Evolutionary conservation across 441 rosid genomes (phyloP).

Genomic region (Capsella rubella): DNA sequence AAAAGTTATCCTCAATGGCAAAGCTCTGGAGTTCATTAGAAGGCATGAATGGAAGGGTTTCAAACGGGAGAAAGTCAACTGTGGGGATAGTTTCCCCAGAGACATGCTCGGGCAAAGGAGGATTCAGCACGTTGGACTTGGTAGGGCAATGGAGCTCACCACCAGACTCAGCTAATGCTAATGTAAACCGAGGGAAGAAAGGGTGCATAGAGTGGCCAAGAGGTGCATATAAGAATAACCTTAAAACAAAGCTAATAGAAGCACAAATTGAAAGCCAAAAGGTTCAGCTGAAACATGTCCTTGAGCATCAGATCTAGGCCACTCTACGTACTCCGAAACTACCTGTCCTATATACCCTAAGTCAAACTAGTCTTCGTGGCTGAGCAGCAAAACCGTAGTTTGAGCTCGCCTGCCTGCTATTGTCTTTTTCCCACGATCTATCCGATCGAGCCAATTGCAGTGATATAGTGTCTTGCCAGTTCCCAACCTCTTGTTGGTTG

Average conservation of each 20-base stretch:
- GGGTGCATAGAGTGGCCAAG: slow-evolving; percentile 98
- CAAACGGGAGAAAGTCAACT: slow-evolving; percentile 66
- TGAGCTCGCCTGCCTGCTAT: background rate
- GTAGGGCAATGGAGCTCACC: slow-evolving; percentile 79
- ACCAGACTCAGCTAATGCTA: slow-evolving; percentile 73
- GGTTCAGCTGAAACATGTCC: slow-evolving; percentile 84
- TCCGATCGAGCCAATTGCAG: slow-evolving; percentile 3
- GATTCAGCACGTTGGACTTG: slow-evolving; percentile 53
- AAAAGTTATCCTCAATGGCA: slow-evolving; percentile 74
- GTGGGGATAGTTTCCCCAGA: slow-evolving; percentile 64
- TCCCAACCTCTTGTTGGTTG: slow-evolving; percentile 27
- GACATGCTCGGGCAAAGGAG: slow-evolving; percentile 59
- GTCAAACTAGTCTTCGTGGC: slow-evolving; percentile 15
- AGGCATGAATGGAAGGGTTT: slow-evolving; percentile 57
- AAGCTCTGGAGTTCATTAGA: slow-evolving; percentile 81
- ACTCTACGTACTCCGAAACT: background rate
- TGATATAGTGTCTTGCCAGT: background rate
- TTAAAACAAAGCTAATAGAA: slow-evolving; percentile 91
- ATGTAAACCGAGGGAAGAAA: slow-evolving; percentile 69
- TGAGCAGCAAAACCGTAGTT: slow-evolving; percentile 8
- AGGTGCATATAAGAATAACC: slow-evolving; percentile 70
- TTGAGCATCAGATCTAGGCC: slow-evolving; percentile 79
- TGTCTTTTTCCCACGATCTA: background rate
- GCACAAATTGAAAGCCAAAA: slow-evolving; percentile 89
- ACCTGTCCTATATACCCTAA: background rate